A percentile compares a stretch with the other conserved stretches of the same genome.
Evolutionary conservation across 176 grass and related monocot species (phyloP).

Genomic region (Bolboschoenus planiculmis): DNA sequence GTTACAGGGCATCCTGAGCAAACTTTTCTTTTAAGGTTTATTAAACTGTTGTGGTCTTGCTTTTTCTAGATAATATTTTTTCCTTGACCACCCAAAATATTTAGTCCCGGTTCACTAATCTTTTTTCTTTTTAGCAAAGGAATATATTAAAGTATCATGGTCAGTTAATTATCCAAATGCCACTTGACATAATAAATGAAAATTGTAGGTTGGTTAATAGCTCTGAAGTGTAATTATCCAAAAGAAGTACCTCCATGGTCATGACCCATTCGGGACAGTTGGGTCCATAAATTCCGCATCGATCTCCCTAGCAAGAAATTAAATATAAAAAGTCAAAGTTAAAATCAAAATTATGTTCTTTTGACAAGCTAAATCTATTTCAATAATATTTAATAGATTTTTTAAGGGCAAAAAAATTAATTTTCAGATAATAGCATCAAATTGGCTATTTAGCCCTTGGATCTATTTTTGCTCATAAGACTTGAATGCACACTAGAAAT

Average conservation of each 20-base stretch:
- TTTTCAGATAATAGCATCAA: neutral
- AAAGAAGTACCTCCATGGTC: constrained; percentile 64
- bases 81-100: neutral
- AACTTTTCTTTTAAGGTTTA: neutral
- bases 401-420: neutral
- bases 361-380: neutral
- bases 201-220: neutral
- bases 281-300: constrained; percentile 91
- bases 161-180: neutral
- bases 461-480: neutral
- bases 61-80: neutral
- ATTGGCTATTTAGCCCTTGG: neutral
- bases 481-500: neutral
- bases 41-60: too few relatives aligned
- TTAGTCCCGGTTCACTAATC: neutral
- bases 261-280: constrained; percentile 98
- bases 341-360: neutral
- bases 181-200: neutral
- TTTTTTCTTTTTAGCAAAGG: neutral
- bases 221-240: neutral
- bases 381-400: neutral
- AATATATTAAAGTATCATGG: neutral
- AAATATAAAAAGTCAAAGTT: constrained; percentile 10
- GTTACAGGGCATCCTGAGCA: neutral
- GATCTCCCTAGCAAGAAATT: constrained; percentile 47